These are phyloP conservation scores for Hemerocallis citrina DNA, from an alignment of 106 monocot genomes.

Conservation along the genomic window DNA sequence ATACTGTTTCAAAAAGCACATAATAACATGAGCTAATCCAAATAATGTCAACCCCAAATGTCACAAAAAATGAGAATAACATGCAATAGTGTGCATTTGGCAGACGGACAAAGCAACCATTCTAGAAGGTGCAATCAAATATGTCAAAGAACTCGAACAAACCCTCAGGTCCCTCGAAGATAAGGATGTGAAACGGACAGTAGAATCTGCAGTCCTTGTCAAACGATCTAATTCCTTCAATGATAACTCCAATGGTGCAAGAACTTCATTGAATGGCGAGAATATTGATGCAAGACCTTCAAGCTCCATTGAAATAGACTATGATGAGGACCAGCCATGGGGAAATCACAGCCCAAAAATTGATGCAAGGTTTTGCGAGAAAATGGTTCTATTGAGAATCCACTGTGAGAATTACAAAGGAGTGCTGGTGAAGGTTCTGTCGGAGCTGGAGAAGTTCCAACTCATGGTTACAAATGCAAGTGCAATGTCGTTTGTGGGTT, in stretches of 20 bases:
- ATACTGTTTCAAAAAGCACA: too few species aligned
- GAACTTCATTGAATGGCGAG: too few species aligned
- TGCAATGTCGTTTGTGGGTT: slow-evolving; percentile 34
- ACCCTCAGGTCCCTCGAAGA: slow-evolving; percentile 41
- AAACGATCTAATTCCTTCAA: slow-evolving; percentile 14
- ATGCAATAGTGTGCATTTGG: too few species aligned
- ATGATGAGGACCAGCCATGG: neutral
- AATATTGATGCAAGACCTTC: neutral
- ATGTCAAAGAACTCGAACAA: slow-evolving; percentile 56
- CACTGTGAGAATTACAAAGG: slow-evolving; percentile 53
- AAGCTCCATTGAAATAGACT: slow-evolving; percentile 1
- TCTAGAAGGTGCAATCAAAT: slow-evolving; percentile 55
- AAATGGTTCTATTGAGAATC: slow-evolving; percentile 40
- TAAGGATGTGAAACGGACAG: slow-evolving; percentile 16
- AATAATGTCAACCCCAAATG: too few species aligned
- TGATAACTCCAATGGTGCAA: neutral
- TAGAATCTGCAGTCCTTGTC: slow-evolving; percentile 24
- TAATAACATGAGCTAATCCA: too few species aligned
- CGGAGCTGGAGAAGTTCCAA: slow-evolving; percentile 43
- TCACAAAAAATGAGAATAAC: too few species aligned
- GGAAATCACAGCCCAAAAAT: slow-evolving; percentile 34
- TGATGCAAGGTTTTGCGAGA: slow-evolving; percentile 32
- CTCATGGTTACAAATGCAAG: slow-evolving; percentile 34
- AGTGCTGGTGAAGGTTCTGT: slow-evolving; percentile 26
- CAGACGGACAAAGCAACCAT: slow-evolving; percentile 76